Conservation (phyloP, 495 filamentous ascomycete genomes). For the Neurospora sp. region DNA sequence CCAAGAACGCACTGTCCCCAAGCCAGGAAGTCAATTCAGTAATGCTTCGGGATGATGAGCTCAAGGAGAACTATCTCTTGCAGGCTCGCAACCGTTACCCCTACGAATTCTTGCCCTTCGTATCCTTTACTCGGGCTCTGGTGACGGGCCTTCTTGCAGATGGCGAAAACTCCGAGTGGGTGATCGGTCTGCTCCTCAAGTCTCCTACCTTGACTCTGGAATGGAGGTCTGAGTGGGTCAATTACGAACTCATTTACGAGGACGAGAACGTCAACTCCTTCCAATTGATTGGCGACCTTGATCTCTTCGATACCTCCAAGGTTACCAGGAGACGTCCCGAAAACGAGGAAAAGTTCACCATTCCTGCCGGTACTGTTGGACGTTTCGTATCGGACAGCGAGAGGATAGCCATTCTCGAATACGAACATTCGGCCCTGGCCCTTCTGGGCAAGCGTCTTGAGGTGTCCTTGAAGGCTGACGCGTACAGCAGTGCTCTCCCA, state of each 20-base stretch:
- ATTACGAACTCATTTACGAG: slow-evolving; percentile 64
- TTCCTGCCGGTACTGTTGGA: slow-evolving; percentile 56
- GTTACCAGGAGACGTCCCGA: slow-evolving; percentile 16
- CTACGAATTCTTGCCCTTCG: slow-evolving; percentile 73
- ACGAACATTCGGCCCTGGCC: slow-evolving; percentile 65
- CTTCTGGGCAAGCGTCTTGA: slow-evolving; percentile 69
- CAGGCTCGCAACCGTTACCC: slow-evolving; percentile 69
- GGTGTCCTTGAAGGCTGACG: slow-evolving; percentile 32
- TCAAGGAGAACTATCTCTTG: slow-evolving; percentile 48
- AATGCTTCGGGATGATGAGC: slow-evolving; percentile 44
- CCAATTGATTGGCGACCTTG: slow-evolving; percentile 39
- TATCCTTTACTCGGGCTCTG: slow-evolving; percentile 37
- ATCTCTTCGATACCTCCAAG: slow-evolving; percentile 37
- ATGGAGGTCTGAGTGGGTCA: slow-evolving; percentile 42
- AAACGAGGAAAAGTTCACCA: slow-evolving; percentile 35
- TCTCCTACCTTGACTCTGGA: slow-evolving; percentile 64
- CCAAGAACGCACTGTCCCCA: slow-evolving; percentile 21
- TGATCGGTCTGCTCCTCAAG: slow-evolving; percentile 47
- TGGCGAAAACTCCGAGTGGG: slow-evolving; percentile 38
- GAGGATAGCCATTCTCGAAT: slow-evolving; percentile 47
- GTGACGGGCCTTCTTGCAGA: slow-evolving; percentile 30
- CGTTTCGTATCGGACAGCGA: slow-evolving; percentile 57
- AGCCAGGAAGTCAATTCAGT: slow-evolving; percentile 37
- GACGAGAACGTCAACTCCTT: slow-evolving; percentile 73
- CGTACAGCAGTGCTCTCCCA: slow-evolving; percentile 23